Evolutionary conservation across 441 rosid species (phyloP).

Genomic region (Pelargonium citronellum): DNA sequence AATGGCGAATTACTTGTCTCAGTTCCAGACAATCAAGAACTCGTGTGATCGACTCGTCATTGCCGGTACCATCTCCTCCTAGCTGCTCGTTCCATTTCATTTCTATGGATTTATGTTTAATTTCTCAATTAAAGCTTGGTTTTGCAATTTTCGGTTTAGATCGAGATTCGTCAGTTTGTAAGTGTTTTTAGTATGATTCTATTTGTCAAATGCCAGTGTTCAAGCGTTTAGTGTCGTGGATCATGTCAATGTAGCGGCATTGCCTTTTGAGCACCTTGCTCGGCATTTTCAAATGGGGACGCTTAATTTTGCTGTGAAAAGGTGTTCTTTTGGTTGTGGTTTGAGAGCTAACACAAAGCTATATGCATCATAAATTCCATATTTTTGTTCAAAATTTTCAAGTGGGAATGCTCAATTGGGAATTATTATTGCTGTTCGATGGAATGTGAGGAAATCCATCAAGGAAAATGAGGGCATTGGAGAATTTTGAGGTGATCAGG

Average conservation of each 20-base stretch:
- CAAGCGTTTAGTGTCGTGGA: not conserved
- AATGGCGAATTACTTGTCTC: slow-evolving; percentile 85
- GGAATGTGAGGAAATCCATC: not conserved
- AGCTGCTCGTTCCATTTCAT: not conserved
- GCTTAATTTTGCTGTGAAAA: not conserved
- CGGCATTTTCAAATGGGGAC: not conserved
- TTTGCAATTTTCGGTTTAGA: slow-evolving; percentile 5
- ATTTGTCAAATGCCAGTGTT: not conserved
- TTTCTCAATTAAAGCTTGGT: not conserved
- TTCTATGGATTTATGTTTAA: not conserved
- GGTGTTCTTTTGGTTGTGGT: not conserved
- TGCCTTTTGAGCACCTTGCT: not conserved
- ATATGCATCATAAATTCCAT: not conserved
- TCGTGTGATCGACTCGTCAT: slow-evolving; percentile 72
- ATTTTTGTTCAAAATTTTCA: not conserved
- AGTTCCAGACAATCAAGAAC: slow-evolving; percentile 77
- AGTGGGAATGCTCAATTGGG: not conserved
- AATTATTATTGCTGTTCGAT: not conserved
- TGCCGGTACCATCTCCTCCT: slow-evolving; percentile 44
- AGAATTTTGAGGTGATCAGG: not conserved
- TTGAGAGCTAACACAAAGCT: not conserved
- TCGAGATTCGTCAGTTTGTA: slow-evolving; percentile 8
- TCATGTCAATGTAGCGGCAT: not conserved
- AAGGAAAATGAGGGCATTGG: not conserved
- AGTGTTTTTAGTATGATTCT: not conserved